Evolutionary conservation across 352 stramenopile species (phyloP), one percentile per base, ranked within the genome.

Genomic region (Phytophthora nicotianae): DNA sequence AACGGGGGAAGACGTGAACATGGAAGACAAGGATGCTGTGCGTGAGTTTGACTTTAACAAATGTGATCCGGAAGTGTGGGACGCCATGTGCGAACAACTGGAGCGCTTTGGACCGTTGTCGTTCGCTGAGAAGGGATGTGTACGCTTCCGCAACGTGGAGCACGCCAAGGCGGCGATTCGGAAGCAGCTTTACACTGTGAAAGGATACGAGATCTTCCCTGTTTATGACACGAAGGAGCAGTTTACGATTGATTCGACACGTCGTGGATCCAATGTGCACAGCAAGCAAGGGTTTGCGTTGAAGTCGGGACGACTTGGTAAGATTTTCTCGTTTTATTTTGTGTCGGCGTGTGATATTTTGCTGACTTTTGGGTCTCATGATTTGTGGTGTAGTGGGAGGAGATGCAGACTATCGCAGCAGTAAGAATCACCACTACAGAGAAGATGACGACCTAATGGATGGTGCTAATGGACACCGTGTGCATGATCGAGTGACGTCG

Each of bases 141-240:
- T 93, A 14, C 79, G 81, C 38, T 93, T 90, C 46, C 65, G 59
- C 24, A 66, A 55, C 16, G 41, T 80, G 2, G 83, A 91, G 3
- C 65, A 71, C 24, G 85, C 85, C n/a, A 91, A 89, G 50, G 45
- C 61, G 8, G 82, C 77, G 21, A 86, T 91, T 20, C 69, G 70
- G 0, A 80, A 77, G 40, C 69, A 81, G 19, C 52, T 76, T 46
- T 77, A 86, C 24, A 68, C 49, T 14, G 53, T 91, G 37, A 67
- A 77, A n/a, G 72, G 65, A 2, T 68, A 75, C 24, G 75, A 86
- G 19, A 80, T 93, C 35, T 75, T 89, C 27, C 79, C 81, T 20
- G 65, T 90, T 9, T 93, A 91, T 38, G 81, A 90, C 41, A 77
- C 75, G 5, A 80, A 88, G 43, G 82, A 88, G 38, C 84, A 93